A percentile compares a stretch with the other conserved stretches of the same genome.
Conservation (phyloP, 2,329 filamentous ascomycete species). For the Akanthomyces lecanii region DNA sequence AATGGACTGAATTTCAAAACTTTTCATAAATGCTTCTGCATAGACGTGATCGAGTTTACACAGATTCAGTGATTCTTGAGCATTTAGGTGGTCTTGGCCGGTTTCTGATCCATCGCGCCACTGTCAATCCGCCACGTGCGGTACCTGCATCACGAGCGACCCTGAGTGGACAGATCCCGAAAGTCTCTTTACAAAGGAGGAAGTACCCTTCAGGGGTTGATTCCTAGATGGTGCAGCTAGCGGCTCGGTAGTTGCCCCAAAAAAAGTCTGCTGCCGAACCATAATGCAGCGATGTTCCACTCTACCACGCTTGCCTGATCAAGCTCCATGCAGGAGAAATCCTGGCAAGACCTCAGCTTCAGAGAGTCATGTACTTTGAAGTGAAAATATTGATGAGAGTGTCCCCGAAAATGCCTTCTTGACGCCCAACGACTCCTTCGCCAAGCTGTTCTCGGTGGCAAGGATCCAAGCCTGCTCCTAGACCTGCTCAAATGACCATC, state of each 20-base stretch:
- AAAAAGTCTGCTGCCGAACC: neutral
- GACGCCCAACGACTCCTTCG: neutral
- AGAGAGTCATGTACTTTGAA: neutral
- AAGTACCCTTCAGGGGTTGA: neutral
- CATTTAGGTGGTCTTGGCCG: no score
- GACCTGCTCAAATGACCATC: no score
- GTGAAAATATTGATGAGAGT: neutral
- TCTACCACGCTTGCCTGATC: neutral
- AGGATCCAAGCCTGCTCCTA: neutral
- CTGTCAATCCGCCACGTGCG: neutral
- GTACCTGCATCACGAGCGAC: neutral
- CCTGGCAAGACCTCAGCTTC: neutral
- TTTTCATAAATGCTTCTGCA: neutral
- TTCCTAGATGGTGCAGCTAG: neutral
- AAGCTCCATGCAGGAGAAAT: neutral
- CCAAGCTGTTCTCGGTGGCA: neutral
- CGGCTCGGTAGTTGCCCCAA: no score
- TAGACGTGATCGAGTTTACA: no score
- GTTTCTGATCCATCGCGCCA: neutral
- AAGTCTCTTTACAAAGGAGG: neutral
- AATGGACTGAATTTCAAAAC: neutral
- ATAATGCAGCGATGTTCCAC: neutral
- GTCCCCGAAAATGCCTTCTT: neutral
- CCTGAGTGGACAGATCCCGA: neutral
- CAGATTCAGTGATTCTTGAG: no score